phyloP scores from a whole-genome alignment of 805 yeast species.

The Lipomyces mesembrius region DNA sequence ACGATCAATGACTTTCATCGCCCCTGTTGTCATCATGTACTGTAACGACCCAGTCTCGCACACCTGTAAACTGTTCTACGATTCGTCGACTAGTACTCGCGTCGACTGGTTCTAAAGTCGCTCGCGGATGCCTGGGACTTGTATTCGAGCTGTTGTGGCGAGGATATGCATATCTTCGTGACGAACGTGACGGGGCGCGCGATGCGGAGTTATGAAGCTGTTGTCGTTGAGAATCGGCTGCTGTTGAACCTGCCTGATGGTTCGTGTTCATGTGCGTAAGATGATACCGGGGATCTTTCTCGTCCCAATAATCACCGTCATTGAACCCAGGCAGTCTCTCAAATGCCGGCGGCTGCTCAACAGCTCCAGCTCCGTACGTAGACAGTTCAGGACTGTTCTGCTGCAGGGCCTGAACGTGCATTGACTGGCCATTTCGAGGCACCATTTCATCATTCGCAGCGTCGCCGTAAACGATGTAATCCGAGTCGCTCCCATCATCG shows the following conservation, averaged over 20 bases:
- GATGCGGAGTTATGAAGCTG: neutral
- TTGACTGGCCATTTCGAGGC: conserved; percentile 16
- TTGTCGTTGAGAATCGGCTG: conserved; percentile 3
- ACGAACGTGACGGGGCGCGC: neutral
- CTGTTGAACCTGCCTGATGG: conserved; percentile 4
- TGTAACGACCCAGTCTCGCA: conserved; percentile 33
- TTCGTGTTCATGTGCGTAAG: conserved; percentile 5
- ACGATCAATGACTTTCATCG: neutral
- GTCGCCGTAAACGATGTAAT: conserved; percentile 19
- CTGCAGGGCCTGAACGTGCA: neutral
- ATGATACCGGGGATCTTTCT: conserved; percentile 34
- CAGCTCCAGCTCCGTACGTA: neutral
- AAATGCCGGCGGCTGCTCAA: conserved; percentile 51
- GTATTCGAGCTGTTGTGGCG: neutral
- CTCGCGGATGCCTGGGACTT: conserved; percentile 1
- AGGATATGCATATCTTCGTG: neutral
- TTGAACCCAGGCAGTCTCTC: conserved; percentile 54
- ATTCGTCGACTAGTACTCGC: conserved; percentile 13
- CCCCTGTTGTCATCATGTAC: neutral
- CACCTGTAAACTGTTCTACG: conserved; percentile 29
- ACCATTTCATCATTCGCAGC: conserved; percentile 19
- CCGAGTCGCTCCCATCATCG: conserved; percentile 33
- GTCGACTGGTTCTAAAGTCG: conserved; percentile 24
- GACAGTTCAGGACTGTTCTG: neutral
- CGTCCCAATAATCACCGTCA: conserved; percentile 56